These are phyloP conservation scores for Grosmannia clavigera DNA, from an alignment of 2,329 filamentous ascomycete species.

Conservation along the genomic window DNA sequence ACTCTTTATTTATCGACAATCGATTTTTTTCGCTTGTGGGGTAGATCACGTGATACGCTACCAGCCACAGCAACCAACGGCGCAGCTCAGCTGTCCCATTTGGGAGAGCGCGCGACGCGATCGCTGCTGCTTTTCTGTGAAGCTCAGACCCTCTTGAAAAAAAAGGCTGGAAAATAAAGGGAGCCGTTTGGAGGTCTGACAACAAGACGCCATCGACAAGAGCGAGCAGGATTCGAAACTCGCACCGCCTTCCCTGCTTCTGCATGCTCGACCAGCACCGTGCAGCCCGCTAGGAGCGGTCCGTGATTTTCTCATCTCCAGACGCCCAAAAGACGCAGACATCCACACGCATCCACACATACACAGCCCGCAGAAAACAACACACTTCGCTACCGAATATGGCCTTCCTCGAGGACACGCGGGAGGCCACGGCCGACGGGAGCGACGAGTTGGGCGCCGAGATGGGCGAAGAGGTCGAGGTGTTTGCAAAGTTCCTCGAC, in stretches of 20 bases:
- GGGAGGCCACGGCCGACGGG: constrained; percentile 26
- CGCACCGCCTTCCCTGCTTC: not conserved
- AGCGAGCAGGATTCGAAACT: not conserved
- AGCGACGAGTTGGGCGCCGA: not conserved
- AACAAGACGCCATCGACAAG: not conserved
- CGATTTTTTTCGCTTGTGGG: not conserved
- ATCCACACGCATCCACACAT: not conserved
- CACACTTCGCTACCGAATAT: constrained; percentile 6
- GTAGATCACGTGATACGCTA: not conserved
- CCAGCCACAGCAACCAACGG: not conserved
- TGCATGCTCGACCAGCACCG: not conserved
- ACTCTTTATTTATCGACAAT: constrained; percentile 4
- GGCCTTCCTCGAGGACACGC: constrained; percentile 20
- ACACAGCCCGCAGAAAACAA: not conserved
- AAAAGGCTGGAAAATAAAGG: constrained; percentile 1
- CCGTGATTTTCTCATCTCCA: not conserved
- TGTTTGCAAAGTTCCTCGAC: constrained; percentile 74
- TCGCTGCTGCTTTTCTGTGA: not conserved
- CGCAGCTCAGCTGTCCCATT: not conserved
- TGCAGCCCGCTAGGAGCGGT: not conserved
- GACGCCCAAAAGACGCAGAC: not conserved
- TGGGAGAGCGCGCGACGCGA: constrained; percentile 1
- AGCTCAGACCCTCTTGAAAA: not conserved
- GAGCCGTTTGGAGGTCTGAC: not conserved
- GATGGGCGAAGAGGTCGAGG: constrained; percentile 64